These are phyloP conservation scores for Didymella segeticola DNA, from an alignment of 2,329 filamentous ascomycete species.

Conservation along the genomic window DNA sequence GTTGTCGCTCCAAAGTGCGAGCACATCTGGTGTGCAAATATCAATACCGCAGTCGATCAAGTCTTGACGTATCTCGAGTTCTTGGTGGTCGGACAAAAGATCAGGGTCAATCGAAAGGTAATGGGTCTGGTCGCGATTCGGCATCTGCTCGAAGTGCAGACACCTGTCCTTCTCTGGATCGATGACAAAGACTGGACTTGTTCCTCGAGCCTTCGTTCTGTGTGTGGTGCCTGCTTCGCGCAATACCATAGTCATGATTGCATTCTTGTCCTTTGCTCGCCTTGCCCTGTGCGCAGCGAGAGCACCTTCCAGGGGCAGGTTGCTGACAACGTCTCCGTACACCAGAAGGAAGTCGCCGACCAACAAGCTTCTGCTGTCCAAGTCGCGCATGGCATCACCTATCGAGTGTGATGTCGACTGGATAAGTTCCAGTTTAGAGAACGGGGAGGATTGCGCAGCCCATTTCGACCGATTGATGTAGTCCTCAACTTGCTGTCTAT, in stretches of 20 bases:
- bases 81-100: conserved; percentile 73
- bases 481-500: conserved; percentile 84
- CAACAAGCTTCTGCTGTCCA: conserved; percentile 85
- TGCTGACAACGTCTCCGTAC: conserved; percentile 90
- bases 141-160: conserved; percentile 92
- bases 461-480: conserved; percentile 84
- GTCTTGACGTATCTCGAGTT: conserved; percentile 85
- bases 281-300: conserved; percentile 81
- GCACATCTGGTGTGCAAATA: conserved; percentile 94
- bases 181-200: conserved; percentile 84
- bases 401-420: conserved; percentile 86
- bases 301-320: conserved; percentile 81
- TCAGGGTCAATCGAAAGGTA: conserved; percentile 78
- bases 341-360: conserved; percentile 91
- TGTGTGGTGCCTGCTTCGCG: conserved; percentile 77
- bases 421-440: conserved; percentile 82
- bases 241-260: conserved; percentile 96
- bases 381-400: conserved; percentile 91
- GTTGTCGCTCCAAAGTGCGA: conserved; percentile 95
- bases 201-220: conserved; percentile 76
- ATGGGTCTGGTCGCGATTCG: conserved; percentile 69
- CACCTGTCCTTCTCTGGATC: conserved; percentile 81
- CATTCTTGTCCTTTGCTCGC: conserved; percentile 83
- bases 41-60: conserved; percentile 94
- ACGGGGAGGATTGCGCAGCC: conserved; percentile 75